Base-by-base conservation (phyloP, 1,284 basidiomycete species). In the Leccinum pseudoinsigne region DNA sequence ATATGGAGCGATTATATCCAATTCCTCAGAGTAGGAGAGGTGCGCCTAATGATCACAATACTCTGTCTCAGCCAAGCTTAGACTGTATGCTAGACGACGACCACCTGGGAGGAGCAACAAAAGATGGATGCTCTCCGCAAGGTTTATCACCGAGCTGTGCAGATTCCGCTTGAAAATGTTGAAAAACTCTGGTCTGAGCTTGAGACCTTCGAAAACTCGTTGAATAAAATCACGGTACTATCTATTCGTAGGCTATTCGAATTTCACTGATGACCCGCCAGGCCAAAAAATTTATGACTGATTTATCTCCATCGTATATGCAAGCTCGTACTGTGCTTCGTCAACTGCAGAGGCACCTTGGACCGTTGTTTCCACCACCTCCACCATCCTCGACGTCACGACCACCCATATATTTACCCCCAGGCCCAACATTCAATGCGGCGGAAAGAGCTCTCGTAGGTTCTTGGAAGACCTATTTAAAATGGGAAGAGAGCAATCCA, bases 401-500 rank as follows among this genome's bases (percentile, higher is more conserved):
- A 31, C 79, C 80, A 23, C 77, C 84, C 2, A 76, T 92, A 5
- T 84, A 84, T 69, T 79, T 97, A 3, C 94, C 95, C 0, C 81
- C 85, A 1, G 79, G 83, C 4, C 94, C 95, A 4, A 88, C 86
- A 14, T 96, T 92, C 79, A 87, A 84, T 61, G 78, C 83, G 1
- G 78, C 81, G 8, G 95, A 98, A 72, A 84, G 93, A 53, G 81
- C 84, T 14, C 82, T 92, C 38, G 86, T 95, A 5, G 87, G 88
- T 21, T 86, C 87, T 14, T 99, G 97, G 97, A 93, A 94, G 69
- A 82, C 85, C 3, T 98, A 98, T 74, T 79, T 99, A 58, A 93
- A 94, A 71, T 99, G 94, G 93, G 97, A 99, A 77, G 94, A 97
- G 75, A 84, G 85, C 67, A 98, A 99, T 72, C 97, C 96, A 1